Conservation (phyloP, 163 green algal genomes). For the Scenedesmus sp. region DNA sequence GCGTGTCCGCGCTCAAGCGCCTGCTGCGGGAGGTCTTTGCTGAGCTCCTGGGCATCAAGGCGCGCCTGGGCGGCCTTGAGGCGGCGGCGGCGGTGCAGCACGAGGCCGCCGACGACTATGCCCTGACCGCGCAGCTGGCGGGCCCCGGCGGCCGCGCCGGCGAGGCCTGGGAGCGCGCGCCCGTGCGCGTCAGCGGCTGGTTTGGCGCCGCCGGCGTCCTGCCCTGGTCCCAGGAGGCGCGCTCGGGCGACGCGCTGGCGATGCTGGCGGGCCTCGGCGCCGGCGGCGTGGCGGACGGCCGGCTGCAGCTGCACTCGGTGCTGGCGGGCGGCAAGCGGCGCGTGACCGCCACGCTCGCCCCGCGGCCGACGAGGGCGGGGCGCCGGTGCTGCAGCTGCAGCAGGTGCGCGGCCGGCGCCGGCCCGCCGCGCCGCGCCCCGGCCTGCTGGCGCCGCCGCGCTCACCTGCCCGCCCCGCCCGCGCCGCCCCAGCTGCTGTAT, state of each 20-base stretch:
- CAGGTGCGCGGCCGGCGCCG: too few species aligned
- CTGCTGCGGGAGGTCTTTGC: constrained; percentile 41
- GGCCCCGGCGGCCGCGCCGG: constrained; percentile 25
- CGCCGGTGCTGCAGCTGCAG: constrained; percentile 15
- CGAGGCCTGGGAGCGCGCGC: background rate
- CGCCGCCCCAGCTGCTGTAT: constrained; percentile 44
- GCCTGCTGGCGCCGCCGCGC: background rate
- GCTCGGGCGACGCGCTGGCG: background rate
- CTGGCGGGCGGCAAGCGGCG: constrained; percentile 27
- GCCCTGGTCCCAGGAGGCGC: constrained; percentile 25
- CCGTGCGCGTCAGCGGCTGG: background rate
- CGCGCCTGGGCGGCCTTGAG: constrained; percentile 20
- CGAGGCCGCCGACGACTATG: constrained; percentile 39
- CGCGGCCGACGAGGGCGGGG: background rate
- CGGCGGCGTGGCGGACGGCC: constrained; percentile 5
- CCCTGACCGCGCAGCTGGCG: background rate
- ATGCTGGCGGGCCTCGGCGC: constrained; percentile 13
- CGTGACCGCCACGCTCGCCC: constrained; percentile 26
- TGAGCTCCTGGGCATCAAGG: constrained; percentile 28
- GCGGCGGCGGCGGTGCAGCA: background rate
- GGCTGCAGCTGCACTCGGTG: constrained; percentile 31
- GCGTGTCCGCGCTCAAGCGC: constrained; percentile 33
- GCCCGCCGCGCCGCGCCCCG: too few species aligned
- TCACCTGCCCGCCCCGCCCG: background rate
- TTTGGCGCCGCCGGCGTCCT: constrained; percentile 30